Evolutionary conservation across 1,139 yeast species (phyloP).

Genomic region (Debaryomycetaceae sp.): DNA sequence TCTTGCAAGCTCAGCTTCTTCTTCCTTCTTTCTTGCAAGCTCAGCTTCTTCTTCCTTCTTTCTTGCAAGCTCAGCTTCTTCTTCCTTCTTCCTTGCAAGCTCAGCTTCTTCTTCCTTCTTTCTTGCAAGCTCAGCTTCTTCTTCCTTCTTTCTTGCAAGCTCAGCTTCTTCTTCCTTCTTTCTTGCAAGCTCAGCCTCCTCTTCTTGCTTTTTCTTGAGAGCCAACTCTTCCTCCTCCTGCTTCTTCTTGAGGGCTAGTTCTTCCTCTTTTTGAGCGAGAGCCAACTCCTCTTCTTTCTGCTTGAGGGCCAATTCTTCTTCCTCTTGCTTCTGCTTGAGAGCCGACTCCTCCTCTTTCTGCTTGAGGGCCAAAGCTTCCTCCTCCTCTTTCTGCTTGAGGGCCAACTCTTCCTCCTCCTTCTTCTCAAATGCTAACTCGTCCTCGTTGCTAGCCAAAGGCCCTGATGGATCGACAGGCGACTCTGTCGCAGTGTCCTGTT

Average conservation of each 20-base stretch:
- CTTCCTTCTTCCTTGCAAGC: background rate
- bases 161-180: conserved; percentile 3
- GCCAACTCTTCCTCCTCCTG: background rate
- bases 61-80: background rate
- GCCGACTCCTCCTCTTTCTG: background rate
- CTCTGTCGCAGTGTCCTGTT: background rate
- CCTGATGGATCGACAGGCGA: conserved; percentile 2
- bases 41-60: conserved; percentile 1
- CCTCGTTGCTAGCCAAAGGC: conserved; percentile 3
- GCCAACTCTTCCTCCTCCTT: too few species aligned
- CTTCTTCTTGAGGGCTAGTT: background rate
- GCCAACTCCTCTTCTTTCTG: background rate
- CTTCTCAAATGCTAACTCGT: too few species aligned
- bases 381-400: too few species aligned
- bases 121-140: background rate
- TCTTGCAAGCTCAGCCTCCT: conserved; percentile 1
- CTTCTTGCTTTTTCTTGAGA: conserved; percentile 2
- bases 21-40: conserved; percentile 2
- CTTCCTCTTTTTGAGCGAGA: background rate
- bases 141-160: conserved; percentile 1
- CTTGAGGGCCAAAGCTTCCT: too few species aligned
- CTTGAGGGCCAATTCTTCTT: background rate
- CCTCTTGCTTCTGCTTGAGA: background rate
- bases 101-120: background rate
- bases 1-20: too few species aligned